phyloP scores from a whole-genome alignment of 495 filamentous ascomycete species.

The Aspergillus kassunensis region DNA sequence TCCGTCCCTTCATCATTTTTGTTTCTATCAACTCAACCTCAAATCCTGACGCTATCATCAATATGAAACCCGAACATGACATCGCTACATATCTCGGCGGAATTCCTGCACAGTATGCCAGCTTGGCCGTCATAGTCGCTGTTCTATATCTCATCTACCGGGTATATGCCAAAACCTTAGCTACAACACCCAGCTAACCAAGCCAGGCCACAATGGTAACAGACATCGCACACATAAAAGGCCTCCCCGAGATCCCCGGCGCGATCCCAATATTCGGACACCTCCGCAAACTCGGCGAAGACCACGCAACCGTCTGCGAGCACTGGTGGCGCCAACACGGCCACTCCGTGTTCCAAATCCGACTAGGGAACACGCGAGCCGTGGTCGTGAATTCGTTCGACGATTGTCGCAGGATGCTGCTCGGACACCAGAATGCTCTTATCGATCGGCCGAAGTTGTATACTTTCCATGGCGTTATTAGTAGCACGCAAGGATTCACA shows the following conservation, averaged over 20 bases:
- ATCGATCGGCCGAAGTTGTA: conserved; percentile 47
- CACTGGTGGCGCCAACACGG: conserved; percentile 50
- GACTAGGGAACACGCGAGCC: conserved; percentile 48
- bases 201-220: too few species aligned
- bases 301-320: conserved; percentile 52
- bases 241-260: conserved; percentile 49
- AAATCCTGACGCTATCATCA: too few species aligned
- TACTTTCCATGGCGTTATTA: conserved; percentile 48
- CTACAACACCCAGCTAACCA: too few species aligned
- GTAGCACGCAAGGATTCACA: conserved; percentile 42
- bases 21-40: too few species aligned
- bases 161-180: too few species aligned
- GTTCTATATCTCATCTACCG: too few species aligned
- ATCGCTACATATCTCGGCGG: too few species aligned
- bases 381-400: conserved; percentile 48
- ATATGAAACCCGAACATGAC: too few species aligned
- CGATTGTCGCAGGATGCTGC: conserved; percentile 42
- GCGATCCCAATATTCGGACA: conserved; percentile 49
- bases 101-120: too few species aligned
- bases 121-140: too few species aligned
- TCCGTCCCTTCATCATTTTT: too few species aligned
- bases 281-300: conserved; percentile 51
- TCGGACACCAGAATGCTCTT: conserved; percentile 43
- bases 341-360: conserved; percentile 52
- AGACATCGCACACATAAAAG: conserved; percentile 46